Percentiles rank a stretch among this genome's conserved stretches.
phyloP scores from a whole-genome alignment of 1,139 yeast genomes.

The Citeromyces siamensis region DNA sequence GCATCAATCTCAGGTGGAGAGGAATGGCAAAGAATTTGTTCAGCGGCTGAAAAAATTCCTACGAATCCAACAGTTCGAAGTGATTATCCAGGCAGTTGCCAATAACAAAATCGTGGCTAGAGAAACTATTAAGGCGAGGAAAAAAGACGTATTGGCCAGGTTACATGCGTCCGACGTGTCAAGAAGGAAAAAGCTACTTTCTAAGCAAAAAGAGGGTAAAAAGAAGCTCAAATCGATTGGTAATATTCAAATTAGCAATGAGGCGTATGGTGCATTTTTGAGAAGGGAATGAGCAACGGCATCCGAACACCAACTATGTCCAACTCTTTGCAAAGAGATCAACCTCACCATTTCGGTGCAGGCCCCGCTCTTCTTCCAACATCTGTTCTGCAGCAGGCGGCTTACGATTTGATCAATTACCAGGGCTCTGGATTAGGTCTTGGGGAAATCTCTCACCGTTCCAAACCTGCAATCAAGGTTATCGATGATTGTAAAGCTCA shows the following conservation, averaged over 20 bases:
- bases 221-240: slow-evolving; percentile 76
- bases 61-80: slow-evolving; percentile 78
- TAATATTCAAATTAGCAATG: slow-evolving; percentile 63
- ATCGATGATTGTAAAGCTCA: slow-evolving; percentile 67
- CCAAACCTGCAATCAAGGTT: slow-evolving; percentile 66
- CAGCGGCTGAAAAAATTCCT: slow-evolving; percentile 68
- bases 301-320: slow-evolving; percentile 3
- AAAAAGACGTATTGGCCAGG: slow-evolving; percentile 87
- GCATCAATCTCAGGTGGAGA: slow-evolving; percentile 68
- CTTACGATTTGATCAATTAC: slow-evolving; percentile 64
- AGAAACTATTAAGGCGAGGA: slow-evolving; percentile 84
- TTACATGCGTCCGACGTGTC: slow-evolving; percentile 92
- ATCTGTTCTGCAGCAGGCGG: slow-evolving; percentile 75
- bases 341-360: slow-evolving; percentile 87
- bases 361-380: slow-evolving; percentile 94
- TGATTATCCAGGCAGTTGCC: slow-evolving; percentile 87
- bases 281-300: slow-evolving; percentile 17
- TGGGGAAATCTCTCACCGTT: slow-evolving; percentile 94
- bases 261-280: slow-evolving; percentile 69
- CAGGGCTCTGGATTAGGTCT: slow-evolving; percentile 66
- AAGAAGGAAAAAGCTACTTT: slow-evolving; percentile 77
- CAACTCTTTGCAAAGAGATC: slow-evolving; percentile 43
- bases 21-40: slow-evolving; percentile 74
- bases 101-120: slow-evolving; percentile 75
- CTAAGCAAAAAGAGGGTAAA: slow-evolving; percentile 90